phyloP scores from a whole-genome alignment of 129 eudicot species.

The Tagetes erecta region DNA sequence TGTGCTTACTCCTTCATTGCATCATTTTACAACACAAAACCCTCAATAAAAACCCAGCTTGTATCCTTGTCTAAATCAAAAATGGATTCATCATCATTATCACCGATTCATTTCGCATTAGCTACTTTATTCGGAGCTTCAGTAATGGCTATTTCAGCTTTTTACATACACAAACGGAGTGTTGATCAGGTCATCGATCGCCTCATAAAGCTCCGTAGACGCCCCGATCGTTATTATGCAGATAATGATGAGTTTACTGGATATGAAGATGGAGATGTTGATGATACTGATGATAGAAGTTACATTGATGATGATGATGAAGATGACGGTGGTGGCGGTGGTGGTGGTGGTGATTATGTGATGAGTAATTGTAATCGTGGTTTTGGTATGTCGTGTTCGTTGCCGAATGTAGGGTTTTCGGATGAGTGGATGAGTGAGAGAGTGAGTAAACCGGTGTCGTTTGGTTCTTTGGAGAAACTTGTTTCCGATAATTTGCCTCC shows the following conservation, averaged over 20 bases:
- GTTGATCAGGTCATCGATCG: slow-evolving; percentile 85
- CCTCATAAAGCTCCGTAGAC: slow-evolving; percentile 65
- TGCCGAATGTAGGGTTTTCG: slow-evolving; percentile 53
- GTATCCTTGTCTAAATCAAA: not conserved
- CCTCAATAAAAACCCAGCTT: slow-evolving; percentile 21
- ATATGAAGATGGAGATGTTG: slow-evolving; percentile 24
- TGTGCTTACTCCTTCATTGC: not conserved
- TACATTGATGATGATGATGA: slow-evolving; percentile 24
- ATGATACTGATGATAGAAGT: slow-evolving; percentile 22
- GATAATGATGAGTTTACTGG: slow-evolving; percentile 4
- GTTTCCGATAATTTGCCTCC: slow-evolving; percentile 58
- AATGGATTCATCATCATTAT: slow-evolving; percentile 39
- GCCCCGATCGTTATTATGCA: slow-evolving; percentile 23
- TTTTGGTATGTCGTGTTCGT: slow-evolving; percentile 58
- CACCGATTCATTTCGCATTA: slow-evolving; percentile 65
- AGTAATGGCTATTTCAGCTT: slow-evolving; percentile 85
- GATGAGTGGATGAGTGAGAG: slow-evolving; percentile 49
- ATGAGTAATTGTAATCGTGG: slow-evolving; percentile 17
- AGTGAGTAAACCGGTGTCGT: slow-evolving; percentile 25
- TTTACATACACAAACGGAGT: slow-evolving; percentile 81
- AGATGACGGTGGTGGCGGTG: slow-evolving; percentile 26
- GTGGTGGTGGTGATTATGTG: slow-evolving; percentile 28
- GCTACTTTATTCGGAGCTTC: slow-evolving; percentile 93
- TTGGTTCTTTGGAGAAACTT: slow-evolving; percentile 47
- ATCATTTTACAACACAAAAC: slow-evolving; percentile 1